Evolutionary conservation across 768 basidiomycete species (phyloP).

Genomic region (Auricularia heimuer): DNA sequence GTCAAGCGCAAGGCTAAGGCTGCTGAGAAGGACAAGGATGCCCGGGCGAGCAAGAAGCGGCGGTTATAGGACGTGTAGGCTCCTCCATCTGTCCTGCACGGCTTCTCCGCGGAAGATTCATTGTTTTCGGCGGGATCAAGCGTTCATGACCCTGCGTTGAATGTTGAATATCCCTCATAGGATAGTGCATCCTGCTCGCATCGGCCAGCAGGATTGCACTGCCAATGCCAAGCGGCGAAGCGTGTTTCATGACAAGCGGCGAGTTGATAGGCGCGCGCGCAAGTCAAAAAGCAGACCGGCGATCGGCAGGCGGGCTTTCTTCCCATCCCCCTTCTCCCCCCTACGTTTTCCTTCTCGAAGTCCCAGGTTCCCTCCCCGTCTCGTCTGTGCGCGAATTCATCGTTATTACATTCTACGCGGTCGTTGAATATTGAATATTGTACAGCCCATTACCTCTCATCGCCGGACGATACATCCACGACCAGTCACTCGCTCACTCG

Average conservation of each 20-base stretch:
- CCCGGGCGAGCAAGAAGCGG: neutral
- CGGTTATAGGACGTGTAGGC: neutral
- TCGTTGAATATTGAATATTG: neutral
- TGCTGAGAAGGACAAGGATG: neutral
- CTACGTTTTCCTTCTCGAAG: neutral
- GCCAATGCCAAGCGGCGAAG: too few species aligned
- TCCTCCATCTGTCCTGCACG: too few species aligned
- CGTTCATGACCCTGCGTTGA: too few species aligned
- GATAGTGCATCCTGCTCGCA: too few species aligned
- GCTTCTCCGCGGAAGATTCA: too few species aligned
- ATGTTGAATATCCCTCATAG: too few species aligned
- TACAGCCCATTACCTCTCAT: neutral
- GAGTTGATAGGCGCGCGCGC: too few species aligned
- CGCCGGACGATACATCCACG: neutral
- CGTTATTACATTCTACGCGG: neutral
- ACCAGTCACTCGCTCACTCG: neutral
- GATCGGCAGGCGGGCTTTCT: neutral
- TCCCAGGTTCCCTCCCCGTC: neutral
- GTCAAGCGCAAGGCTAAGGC: slow-evolving; percentile 68
- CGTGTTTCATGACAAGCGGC: too few species aligned
- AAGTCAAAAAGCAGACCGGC: too few species aligned
- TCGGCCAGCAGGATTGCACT: too few species aligned
- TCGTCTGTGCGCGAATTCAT: neutral
- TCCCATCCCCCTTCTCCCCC: neutral
- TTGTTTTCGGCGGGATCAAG: too few species aligned